A percentile compares a stretch with the other conserved stretches of the same genome.
These are phyloP conservation scores for Taxillus chinensis DNA, from an alignment of 164 flowering plant species.

Conservation along the genomic window DNA sequence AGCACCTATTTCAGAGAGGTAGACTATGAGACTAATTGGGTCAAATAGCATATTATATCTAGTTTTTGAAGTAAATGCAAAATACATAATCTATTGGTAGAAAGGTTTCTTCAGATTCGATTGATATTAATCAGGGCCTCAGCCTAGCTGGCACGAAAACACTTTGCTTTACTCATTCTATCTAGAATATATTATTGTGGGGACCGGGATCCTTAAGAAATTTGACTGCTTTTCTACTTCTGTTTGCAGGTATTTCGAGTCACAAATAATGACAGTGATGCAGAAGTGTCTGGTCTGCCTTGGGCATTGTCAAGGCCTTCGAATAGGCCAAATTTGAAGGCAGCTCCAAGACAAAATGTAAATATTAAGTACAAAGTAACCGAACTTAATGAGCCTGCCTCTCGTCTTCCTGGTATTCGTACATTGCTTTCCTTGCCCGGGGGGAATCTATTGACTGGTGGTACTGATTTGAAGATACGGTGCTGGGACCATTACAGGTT, in stretches of 20 bases:
- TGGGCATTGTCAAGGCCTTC: slow-evolving; percentile 76
- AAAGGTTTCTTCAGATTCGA: too few species aligned
- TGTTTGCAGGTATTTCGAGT: slow-evolving; percentile 57
- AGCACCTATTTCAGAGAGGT: too few species aligned
- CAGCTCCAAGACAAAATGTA: slow-evolving; percentile 24
- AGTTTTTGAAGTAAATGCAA: too few species aligned
- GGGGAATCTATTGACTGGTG: slow-evolving; percentile 85
- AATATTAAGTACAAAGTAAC: slow-evolving; percentile 67
- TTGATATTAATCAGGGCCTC: too few species aligned
- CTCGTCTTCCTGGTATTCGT: slow-evolving; percentile 80
- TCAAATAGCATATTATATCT: too few species aligned
- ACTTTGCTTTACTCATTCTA: too few species aligned
- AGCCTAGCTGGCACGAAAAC: too few species aligned
- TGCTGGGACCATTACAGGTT: slow-evolving; percentile 95
- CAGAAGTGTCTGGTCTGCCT: slow-evolving; percentile 57
- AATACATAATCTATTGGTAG: too few species aligned
- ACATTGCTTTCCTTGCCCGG: slow-evolving; percentile 91
- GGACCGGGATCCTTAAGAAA: too few species aligned
- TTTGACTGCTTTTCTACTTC: background rate
- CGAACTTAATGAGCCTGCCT: slow-evolving; percentile 82
- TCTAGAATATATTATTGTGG: too few species aligned
- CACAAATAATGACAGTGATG: slow-evolving; percentile 50
- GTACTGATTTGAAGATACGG: slow-evolving; percentile 65
- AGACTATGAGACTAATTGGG: too few species aligned
- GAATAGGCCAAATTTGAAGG: background rate